These are phyloP conservation scores for Trichoderma gamsii DNA, from an alignment of 495 filamentous ascomycete genomes.

Conservation along the genomic window DNA sequence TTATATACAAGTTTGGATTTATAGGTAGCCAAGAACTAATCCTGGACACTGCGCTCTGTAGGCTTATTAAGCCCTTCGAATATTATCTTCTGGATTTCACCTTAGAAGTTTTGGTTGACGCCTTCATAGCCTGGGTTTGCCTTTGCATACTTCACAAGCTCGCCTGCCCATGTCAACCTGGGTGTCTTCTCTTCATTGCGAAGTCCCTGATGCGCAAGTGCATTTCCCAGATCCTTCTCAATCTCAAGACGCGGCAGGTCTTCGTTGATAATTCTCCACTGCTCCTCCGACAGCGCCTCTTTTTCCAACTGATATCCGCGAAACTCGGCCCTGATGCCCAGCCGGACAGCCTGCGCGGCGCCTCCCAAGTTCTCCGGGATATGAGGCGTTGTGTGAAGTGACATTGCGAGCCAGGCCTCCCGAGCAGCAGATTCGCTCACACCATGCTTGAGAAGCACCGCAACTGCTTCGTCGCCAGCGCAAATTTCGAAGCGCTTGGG, in stretches of 20 bases:
- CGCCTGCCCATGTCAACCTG: constrained; percentile 28
- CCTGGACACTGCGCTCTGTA: background rate
- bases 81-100: constrained; percentile 20
- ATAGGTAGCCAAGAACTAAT: background rate
- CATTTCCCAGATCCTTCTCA: constrained; percentile 43
- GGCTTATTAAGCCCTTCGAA: background rate
- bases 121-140: constrained; percentile 31
- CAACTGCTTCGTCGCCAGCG: constrained; percentile 37
- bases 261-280: constrained; percentile 24
- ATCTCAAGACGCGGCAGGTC: constrained; percentile 32
- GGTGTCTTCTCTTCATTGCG: constrained; percentile 37
- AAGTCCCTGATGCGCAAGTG: constrained; percentile 39
- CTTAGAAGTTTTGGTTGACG: constrained; percentile 38
- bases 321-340: constrained; percentile 39
- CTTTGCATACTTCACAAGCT: constrained; percentile 28
- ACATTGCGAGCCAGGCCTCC: constrained; percentile 43
- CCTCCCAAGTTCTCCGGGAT: constrained; percentile 41
- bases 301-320: constrained; percentile 20
- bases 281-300: constrained; percentile 16
- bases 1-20: too few species aligned
- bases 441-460: constrained; percentile 26
- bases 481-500: constrained; percentile 44
- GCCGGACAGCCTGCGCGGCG: constrained; percentile 30
- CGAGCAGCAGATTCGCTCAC: constrained; percentile 27
- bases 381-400: constrained; percentile 37